Percentiles rank a stretch among this genome's conserved stretches.
Conservation (phyloP, 345 rosid genomes). For the Eutrema yunnanense region DNA sequence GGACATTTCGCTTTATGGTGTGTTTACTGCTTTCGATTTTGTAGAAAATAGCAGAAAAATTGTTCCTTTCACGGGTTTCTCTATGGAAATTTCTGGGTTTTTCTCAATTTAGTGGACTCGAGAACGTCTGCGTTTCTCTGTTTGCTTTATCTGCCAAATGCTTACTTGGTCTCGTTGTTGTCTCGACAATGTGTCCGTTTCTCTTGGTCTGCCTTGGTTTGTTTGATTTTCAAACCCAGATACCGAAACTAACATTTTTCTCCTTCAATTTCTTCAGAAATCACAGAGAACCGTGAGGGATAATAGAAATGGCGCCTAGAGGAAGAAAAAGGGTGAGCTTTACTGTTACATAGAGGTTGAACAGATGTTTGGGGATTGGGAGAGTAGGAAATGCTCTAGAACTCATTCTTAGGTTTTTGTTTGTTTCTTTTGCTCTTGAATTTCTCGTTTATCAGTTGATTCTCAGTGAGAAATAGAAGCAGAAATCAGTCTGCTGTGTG, state of each 20-base stretch:
- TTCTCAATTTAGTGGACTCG: too few relatives aligned
- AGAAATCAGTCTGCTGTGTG: neutral
- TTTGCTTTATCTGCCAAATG: too few relatives aligned
- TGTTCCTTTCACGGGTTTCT: too few relatives aligned
- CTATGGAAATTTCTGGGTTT: too few relatives aligned
- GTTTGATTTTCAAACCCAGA: neutral
- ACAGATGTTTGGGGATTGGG: neutral
- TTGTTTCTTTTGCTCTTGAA: neutral
- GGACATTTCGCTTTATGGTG: neutral
- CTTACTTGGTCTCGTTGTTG: too few relatives aligned
- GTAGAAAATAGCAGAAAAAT: neutral
- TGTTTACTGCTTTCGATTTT: neutral
- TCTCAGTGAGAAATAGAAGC: neutral
- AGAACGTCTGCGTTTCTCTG: too few relatives aligned
- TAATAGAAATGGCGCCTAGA: conserved; percentile 15
- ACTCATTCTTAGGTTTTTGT: neutral
- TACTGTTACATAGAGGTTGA: neutral
- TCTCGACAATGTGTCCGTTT: too few relatives aligned
- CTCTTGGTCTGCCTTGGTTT: neutral
- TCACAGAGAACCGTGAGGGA: neutral
- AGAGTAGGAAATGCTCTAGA: neutral
- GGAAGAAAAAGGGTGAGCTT: conserved; percentile 16
- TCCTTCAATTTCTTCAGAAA: neutral
- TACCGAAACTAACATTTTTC: neutral
- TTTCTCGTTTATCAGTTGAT: neutral